phyloP scores from a whole-genome alignment of 352 stramenopile species.

The Globisporangium nunn region DNA sequence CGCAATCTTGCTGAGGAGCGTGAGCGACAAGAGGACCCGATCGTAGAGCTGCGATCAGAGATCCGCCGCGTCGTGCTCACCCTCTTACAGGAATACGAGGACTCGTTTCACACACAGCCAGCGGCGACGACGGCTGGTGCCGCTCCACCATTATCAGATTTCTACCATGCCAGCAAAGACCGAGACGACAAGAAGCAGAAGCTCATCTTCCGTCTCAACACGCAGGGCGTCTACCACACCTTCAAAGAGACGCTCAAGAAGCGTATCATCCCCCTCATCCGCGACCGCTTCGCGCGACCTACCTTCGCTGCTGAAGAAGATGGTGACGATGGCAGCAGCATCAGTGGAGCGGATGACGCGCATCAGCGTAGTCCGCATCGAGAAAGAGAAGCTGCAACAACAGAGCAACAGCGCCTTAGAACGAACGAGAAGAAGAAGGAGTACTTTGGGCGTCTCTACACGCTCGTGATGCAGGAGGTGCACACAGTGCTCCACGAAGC shows the following conservation, averaged over 20 bases:
- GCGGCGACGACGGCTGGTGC: background rate
- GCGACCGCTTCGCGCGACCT: slow-evolving; percentile 37
- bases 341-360: slow-evolving; percentile 1
- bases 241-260: slow-evolving; percentile 85
- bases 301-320: slow-evolving; percentile 14
- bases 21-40: slow-evolving; percentile 33
- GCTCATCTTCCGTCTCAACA: slow-evolving; percentile 75
- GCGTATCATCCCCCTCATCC: slow-evolving; percentile 64
- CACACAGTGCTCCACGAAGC: slow-evolving; percentile 52
- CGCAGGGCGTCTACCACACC: slow-evolving; percentile 63
- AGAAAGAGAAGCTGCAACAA: background rate
- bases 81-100: slow-evolving; percentile 63
- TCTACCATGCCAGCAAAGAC: background rate
- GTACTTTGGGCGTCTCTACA: slow-evolving; percentile 64
- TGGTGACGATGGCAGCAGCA: background rate
- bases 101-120: slow-evolving; percentile 11
- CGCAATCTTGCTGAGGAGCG: slow-evolving; percentile 40
- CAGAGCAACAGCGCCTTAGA: background rate
- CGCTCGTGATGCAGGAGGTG: slow-evolving; percentile 73
- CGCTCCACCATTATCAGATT: too few species aligned
- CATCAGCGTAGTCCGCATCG: too few species aligned
- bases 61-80: slow-evolving; percentile 46
- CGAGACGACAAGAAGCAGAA: slow-evolving; percentile 65
- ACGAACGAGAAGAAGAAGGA: slow-evolving; percentile 32
- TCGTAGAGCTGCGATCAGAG: slow-evolving; percentile 43